Evolutionary conservation across 2,329 filamentous ascomycete genomes (phyloP), one percentile per base, ranked within the genome.

Genomic region (Plenodomus biglobosus): DNA sequence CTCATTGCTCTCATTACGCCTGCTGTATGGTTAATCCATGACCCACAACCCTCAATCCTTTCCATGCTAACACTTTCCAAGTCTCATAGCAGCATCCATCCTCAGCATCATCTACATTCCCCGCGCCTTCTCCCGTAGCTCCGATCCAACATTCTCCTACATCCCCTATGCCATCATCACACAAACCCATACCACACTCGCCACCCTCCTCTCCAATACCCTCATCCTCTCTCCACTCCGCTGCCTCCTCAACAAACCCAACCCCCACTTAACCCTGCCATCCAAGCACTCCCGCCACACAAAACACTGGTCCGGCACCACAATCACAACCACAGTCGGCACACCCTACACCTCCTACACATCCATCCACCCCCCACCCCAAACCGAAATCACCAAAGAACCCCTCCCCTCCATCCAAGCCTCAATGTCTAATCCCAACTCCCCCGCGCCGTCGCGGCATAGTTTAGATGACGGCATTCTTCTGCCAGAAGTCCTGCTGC

Each of bases 101-200:
- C 17, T 55, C 40, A 59, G 64, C 34, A 41, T 68, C 8, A 6
- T 61, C 17, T 58, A 56, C 24, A 46, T 68, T 8, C 43, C 47
- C 20, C 55, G 42, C 34, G 52, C 51, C 17, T 41, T 54, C 19
- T 42, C 45, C 37, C 18, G 44, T 32, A 20, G 36, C 11, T 36
- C 48, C 1, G 56, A 64, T 35, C 51, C 48, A 21, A 46, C 59
- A 15, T 62, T 59, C 38, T 44, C 54, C 27, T 60, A 44, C 20
- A 55, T 61, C 13, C 62, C 59, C 2, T 67, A 64, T 40, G 39
- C 37, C 15, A 56, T 63, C 21, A 46, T 50, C n/a, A 62, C 62
- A 15, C 62, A 64, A 50, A 42, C 42, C 21, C 62, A 66, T 30
- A 51, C 58, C 8, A 53, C 56, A 1, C 48, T 66, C 16, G 60